phyloP scores from a whole-genome alignment of 2,329 filamentous ascomycete species.

The Penicillium sp. region DNA sequence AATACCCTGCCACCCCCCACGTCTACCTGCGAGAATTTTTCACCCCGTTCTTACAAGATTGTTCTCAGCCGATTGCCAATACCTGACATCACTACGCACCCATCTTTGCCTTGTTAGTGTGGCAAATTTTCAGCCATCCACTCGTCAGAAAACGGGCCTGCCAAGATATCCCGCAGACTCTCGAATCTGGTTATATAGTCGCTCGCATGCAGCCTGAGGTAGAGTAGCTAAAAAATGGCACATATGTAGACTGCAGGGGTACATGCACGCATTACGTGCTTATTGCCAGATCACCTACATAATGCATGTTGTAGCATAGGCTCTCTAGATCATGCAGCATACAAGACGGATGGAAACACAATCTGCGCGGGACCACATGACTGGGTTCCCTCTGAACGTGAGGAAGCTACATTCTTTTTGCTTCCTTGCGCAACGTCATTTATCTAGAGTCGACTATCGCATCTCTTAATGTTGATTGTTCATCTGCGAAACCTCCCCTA shows the following conservation, averaged over 20 bases:
- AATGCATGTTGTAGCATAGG: no score
- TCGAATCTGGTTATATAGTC: no score
- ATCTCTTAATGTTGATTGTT: neutral
- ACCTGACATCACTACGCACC: neutral
- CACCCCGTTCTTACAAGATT: neutral
- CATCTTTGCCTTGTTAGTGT: neutral
- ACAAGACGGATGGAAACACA: neutral
- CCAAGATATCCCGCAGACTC: no score
- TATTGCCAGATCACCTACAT: no score
- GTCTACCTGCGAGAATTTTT: neutral
- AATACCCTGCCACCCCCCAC: neutral
- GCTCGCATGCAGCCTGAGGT: no score
- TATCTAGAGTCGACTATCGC: constrained; percentile 1
- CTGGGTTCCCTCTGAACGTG: neutral
- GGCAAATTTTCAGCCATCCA: neutral
- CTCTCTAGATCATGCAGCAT: neutral
- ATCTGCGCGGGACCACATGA: neutral
- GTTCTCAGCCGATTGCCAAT: neutral
- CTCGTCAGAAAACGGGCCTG: neutral
- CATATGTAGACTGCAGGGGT: no score
- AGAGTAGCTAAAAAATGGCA: no score
- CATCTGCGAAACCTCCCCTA: neutral
- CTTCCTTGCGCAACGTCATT: constrained; percentile 1
- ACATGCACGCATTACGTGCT: no score
- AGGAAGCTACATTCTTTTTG: neutral